Conservation (phyloP, 768 basidiomycete species). For the Lanmaoa rubissima region DNA sequence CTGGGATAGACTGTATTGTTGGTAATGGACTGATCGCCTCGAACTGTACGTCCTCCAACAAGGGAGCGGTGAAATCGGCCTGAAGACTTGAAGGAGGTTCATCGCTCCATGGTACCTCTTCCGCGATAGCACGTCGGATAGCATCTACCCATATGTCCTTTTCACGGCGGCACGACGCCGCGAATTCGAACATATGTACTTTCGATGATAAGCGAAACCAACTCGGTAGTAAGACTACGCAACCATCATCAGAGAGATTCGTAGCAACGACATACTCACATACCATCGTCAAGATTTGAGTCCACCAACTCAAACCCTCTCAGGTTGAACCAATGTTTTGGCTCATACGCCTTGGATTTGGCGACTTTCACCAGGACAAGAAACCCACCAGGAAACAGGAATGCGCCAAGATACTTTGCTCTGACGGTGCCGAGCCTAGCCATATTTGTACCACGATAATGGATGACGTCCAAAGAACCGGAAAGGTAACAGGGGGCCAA, state of each 20-base stretch:
- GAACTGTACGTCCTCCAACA: constrained; percentile 38
- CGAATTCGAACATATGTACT: constrained; percentile 80
- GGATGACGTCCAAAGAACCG: constrained; percentile 87
- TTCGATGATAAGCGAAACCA: constrained; percentile 72
- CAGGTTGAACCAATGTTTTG: constrained; percentile 85
- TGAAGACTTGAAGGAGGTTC: constrained; percentile 67
- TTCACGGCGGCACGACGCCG: constrained; percentile 79
- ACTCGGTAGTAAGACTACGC: constrained; percentile 71
- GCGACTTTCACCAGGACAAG: constrained; percentile 83
- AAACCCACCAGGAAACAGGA: constrained; percentile 85
- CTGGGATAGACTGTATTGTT: constrained; percentile 59
- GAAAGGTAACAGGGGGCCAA: constrained; percentile 78
- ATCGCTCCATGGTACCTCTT: constrained; percentile 47
- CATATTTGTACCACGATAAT: constrained; percentile 50
- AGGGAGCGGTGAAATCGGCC: constrained; percentile 38
- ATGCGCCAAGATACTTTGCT: constrained; percentile 87
- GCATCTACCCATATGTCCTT: constrained; percentile 84
- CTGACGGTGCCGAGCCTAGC: constrained; percentile 51
- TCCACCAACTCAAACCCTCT: constrained; percentile 70
- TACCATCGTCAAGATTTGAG: constrained; percentile 71
- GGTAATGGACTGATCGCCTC: constrained; percentile 44
- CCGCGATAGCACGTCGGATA: constrained; percentile 52
- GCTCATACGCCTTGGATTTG: constrained; percentile 80
- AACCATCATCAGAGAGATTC: constrained; percentile 6
- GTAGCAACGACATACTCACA: constrained; percentile 30